A percentile compares a stretch with the other conserved stretches of the same genome.
Conservation (phyloP, 768 basidiomycete species). For the Candolleomyces eurysporus region DNA sequence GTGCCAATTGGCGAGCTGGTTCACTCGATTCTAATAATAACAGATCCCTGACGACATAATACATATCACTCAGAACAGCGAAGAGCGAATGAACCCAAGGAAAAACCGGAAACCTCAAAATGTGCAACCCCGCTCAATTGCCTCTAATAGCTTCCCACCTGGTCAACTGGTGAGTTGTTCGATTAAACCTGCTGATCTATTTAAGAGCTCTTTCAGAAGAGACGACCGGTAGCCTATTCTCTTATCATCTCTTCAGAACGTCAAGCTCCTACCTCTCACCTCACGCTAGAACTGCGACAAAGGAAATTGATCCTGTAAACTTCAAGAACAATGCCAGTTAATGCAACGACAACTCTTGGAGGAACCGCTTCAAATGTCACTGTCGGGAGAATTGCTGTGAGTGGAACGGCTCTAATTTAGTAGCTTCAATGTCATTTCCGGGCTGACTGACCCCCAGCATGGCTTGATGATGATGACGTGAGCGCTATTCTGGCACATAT, state of each 20-base stretch:
- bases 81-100: no score
- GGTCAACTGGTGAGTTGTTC: no score
- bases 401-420: not conserved
- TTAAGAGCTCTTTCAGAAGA: no score
- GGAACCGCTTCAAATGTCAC: conserved; percentile 2
- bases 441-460: conserved; percentile 10
- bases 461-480: conserved; percentile 19
- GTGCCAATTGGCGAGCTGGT: no score
- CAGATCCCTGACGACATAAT: no score
- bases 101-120: no score
- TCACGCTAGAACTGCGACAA: not conserved
- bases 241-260: not conserved
- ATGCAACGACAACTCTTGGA: conserved; percentile 4
- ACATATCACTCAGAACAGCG: no score
- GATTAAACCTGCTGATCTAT: no score
- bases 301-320: not conserved
- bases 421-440: not conserved
- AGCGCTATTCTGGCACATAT: not conserved
- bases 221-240: no score
- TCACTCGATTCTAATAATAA: no score
- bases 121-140: no score
- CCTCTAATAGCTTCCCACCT: no score
- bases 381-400: conserved; percentile 2
- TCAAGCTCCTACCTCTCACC: not conserved
- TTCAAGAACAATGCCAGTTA: not conserved